Evolutionary conservation across 2,329 filamentous ascomycete genomes (phyloP), one percentile per base, ranked within the genome.

Genomic region (Cercospora beticola): DNA sequence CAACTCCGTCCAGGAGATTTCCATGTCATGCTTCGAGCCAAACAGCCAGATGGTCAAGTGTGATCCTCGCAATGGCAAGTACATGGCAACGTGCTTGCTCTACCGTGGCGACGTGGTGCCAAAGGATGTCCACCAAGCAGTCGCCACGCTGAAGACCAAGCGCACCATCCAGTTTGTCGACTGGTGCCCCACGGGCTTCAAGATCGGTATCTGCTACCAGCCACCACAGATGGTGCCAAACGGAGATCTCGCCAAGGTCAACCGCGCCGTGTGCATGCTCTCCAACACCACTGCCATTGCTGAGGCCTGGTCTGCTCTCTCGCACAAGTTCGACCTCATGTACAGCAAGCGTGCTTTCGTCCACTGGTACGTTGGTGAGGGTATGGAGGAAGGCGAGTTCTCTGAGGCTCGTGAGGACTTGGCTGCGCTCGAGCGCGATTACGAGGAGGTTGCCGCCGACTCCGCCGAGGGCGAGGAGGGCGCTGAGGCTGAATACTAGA

Each of bases 1-100:
- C 87, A 97, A 97, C 90, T 95, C 92, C 30, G 94, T 98, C 74
- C 91, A 93, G 84, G 95, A 98, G 87, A 97, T 98, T 86, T 96
- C 93, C 83, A 96, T 94, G 90, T 92, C 92, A 75, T 98, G 94
- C 90, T 99, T 99, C 86, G 94, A 99, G 89, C 93, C 94, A 77
- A 92, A 97, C 90, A 97, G 97, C 90, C 94, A 99, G 90, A 99
- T 99, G 94, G 94, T 99, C 82, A 97, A 97, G 88, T 99, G 94
- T 81, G 95, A 99, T 82, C 94, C 94, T 76, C 93, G 94, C 80
- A 94, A 96, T 83, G 94, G 94, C 84, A 99, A 99, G 88, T 99
- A 99, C 89, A 99, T 99, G 94, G 94, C 94, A 74, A 97, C 94
- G 78, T 97, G 94, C 83, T 84, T 99, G 84, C 86, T 99, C 82